phyloP scores from a whole-genome alignment of 805 yeast genomes.

The Wickerhamiella parazyma region DNA sequence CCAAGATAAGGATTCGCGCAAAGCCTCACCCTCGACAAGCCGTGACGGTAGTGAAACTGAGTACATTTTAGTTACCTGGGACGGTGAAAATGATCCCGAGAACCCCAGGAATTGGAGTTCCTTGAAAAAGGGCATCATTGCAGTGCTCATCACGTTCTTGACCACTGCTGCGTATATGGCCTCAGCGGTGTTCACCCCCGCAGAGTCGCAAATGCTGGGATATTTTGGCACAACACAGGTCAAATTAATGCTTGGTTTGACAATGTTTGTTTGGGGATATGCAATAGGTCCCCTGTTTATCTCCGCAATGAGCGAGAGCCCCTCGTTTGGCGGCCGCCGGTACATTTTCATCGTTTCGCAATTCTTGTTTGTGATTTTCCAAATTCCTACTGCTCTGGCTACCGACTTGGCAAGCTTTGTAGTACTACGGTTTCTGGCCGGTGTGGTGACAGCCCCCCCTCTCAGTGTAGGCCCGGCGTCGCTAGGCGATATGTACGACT shows the following conservation, averaged over 20 bases:
- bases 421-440: constrained; percentile 40
- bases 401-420: constrained; percentile 38
- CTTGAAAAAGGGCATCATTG: constrained; percentile 29
- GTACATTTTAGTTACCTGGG: constrained; percentile 22
- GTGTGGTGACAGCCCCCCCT: constrained; percentile 43
- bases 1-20: too few species aligned
- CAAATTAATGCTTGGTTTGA: constrained; percentile 38
- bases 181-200: constrained; percentile 47
- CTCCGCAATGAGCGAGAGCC: constrained; percentile 42
- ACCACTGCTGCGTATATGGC: constrained; percentile 45
- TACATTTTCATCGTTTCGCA: constrained; percentile 35
- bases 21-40: too few species aligned
- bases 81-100: constrained; percentile 23
- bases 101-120: constrained; percentile 46
- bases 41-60: neutral
- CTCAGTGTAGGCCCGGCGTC: constrained; percentile 48
- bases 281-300: constrained; percentile 46
- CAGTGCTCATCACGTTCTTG: constrained; percentile 31
- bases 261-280: constrained; percentile 45
- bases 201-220: constrained; percentile 31
- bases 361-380: constrained; percentile 36
- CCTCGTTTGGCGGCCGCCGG: constrained; percentile 34
- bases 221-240: constrained; percentile 33
- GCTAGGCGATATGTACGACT: constrained; percentile 35
- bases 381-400: constrained; percentile 42